Percentiles rank a stretch among this genome's conserved stretches.
Evolutionary conservation across 2,329 filamentous ascomycete species (phyloP).

Genomic region (Nannizziopsis barbatae): DNA sequence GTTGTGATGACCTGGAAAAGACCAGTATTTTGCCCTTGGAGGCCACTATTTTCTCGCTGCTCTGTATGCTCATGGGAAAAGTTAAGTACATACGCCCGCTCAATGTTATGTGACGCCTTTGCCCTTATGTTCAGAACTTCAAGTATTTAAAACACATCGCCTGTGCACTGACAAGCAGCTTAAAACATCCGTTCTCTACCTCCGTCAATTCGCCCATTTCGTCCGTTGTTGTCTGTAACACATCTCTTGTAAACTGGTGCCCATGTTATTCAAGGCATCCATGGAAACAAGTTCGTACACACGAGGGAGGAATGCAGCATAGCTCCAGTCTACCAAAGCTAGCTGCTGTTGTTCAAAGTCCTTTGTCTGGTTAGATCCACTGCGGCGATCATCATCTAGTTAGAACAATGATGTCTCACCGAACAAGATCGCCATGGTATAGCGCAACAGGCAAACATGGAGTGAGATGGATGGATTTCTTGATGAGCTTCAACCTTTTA

Average conservation of each 20-base stretch:
- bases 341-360: neutral
- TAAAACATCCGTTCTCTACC: neutral
- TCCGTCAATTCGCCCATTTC: neutral
- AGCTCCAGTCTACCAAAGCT: neutral
- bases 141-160: neutral
- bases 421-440: conserved; percentile 14
- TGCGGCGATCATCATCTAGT: conserved; percentile 3
- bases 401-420: conserved; percentile 12
- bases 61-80: too few relatives aligned
- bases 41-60: too few relatives aligned
- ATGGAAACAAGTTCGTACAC: neutral
- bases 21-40: too few relatives aligned
- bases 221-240: neutral
- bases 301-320: neutral
- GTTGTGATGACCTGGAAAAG: neutral
- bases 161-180: neutral
- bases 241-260: neutral
- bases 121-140: neutral
- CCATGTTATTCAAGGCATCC: neutral
- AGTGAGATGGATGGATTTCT: conserved; percentile 15
- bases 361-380: neutral
- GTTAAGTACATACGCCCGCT: too few relatives aligned
- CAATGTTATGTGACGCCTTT: too few relatives aligned
- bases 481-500: conserved; percentile 14
- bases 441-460: conserved; percentile 15